phyloP scores from a whole-genome alignment of 2,329 filamentous ascomycete species.

The Zarea fungicola region DNA sequence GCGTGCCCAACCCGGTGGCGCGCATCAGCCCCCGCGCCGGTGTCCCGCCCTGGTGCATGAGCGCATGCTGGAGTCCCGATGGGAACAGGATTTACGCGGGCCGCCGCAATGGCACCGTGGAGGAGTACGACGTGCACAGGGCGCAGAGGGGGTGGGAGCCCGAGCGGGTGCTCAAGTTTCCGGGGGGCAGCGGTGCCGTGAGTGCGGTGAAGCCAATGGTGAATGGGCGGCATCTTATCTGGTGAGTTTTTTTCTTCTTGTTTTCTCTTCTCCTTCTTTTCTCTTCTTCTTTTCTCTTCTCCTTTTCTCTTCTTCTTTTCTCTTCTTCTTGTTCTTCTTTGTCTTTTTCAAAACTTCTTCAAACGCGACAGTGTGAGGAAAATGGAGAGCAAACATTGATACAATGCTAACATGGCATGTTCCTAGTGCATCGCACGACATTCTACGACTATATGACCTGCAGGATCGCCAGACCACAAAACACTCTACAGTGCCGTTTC shows the following conservation, averaged over 20 bases:
- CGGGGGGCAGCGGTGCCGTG: conserved; percentile 81
- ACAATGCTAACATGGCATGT: too few species aligned
- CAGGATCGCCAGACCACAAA: conserved; percentile 59
- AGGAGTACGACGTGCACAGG: conserved; percentile 87
- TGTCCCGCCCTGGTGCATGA: conserved; percentile 95
- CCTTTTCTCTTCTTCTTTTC: too few species aligned
- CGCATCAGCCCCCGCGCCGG: conserved; percentile 68
- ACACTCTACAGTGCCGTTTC: conserved; percentile 80
- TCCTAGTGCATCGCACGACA: conserved; percentile 91
- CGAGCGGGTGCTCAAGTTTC: conserved; percentile 78
- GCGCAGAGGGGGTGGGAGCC: conserved; percentile 62
- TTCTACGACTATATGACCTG: conserved; percentile 87
- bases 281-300: too few species aligned
- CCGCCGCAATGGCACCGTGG: conserved; percentile 83
- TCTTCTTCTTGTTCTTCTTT: background rate
- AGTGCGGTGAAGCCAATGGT: conserved; percentile 86
- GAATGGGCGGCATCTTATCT: conserved; percentile 87
- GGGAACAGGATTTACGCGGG: conserved; percentile 95
- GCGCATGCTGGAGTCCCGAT: conserved; percentile 91
- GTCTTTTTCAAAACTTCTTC: background rate
- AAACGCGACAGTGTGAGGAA: too few species aligned
- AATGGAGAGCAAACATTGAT: too few species aligned
- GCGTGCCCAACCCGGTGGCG: conserved; percentile 70
- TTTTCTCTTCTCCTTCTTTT: too few species aligned
- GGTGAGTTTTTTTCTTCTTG: conserved; percentile 39